Evolutionary conservation across 306 rosid species (phyloP).

Genomic region (Cicer judaicum): DNA sequence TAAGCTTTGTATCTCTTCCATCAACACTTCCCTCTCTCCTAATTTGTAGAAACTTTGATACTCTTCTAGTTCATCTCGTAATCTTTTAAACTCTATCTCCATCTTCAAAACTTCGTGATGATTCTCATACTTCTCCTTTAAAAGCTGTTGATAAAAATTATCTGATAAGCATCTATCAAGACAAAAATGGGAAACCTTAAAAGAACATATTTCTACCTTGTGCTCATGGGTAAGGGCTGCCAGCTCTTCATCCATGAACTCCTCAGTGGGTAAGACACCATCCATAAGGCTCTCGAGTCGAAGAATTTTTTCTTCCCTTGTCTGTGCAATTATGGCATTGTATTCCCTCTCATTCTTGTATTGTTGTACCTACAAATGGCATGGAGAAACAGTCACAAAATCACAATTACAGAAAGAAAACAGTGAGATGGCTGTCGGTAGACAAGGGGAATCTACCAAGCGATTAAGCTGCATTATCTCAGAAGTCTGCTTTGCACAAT

Average conservation of each 20-base stretch:
- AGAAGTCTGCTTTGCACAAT: constrained; percentile 79
- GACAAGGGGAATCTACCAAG: constrained; percentile 65
- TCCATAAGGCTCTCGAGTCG: constrained; percentile 96
- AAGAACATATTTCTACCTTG: constrained; percentile 62
- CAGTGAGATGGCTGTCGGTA: constrained; percentile 22
- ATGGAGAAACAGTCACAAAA: constrained; percentile 48
- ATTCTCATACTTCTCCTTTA: constrained; percentile 85
- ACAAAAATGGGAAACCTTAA: constrained; percentile 20
- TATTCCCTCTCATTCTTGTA: constrained; percentile 94
- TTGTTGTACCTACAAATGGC: constrained; percentile 75
- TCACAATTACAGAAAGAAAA: constrained; percentile 44
- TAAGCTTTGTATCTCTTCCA: constrained; percentile 93
- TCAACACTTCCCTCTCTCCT: constrained; percentile 93
- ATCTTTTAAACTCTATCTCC: constrained; percentile 78
- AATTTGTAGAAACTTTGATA: constrained; percentile 72
- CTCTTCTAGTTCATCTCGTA: constrained; percentile 75
- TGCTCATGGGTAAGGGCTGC: constrained; percentile 72
- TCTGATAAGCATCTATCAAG: constrained; percentile 43
- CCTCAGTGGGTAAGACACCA: constrained; percentile 88
- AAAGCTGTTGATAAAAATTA: constrained; percentile 59
- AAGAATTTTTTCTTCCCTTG: constrained; percentile 90
- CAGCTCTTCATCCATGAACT: constrained; percentile 85
- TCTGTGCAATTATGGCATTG: constrained; percentile 82
- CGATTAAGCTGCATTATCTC: constrained; percentile 90
- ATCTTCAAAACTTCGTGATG: constrained; percentile 89